These are phyloP conservation scores for Globisporangium apiculatum DNA, from an alignment of 352 stramenopile species.

Conservation along the genomic window DNA sequence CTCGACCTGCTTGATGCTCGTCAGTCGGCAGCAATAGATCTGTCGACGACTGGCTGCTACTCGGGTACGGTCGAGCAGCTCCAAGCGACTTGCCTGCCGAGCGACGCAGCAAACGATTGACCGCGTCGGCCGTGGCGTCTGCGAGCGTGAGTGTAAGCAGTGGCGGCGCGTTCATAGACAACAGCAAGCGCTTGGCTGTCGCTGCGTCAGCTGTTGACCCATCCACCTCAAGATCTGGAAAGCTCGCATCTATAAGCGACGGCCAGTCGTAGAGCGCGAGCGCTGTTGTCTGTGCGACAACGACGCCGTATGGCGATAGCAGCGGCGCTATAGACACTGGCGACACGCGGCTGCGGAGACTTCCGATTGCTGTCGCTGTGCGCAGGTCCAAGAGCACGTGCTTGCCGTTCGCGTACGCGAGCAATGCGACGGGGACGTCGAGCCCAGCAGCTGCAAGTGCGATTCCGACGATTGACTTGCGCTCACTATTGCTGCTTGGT, in stretches of 20 bases:
- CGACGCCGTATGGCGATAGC: background rate
- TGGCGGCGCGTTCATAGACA: background rate
- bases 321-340: background rate
- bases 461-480: constrained; percentile 5
- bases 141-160: background rate
- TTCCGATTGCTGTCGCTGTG: constrained; percentile 32
- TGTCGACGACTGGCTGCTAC: background rate
- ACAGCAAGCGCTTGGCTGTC: constrained; percentile 25
- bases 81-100: constrained; percentile 1
- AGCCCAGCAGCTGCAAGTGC: constrained; percentile 10
- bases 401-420: constrained; percentile 42
- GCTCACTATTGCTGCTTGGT: background rate
- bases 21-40: background rate
- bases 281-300: constrained; percentile 4
- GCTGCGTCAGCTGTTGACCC: constrained; percentile 8
- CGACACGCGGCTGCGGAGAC: constrained; percentile 15
- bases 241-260: constrained; percentile 28
- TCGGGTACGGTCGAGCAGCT: background rate
- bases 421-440: constrained; percentile 29
- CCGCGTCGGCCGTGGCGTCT: background rate
- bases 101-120: constrained; percentile 11
- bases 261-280: constrained; percentile 33
- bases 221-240: constrained; percentile 20
- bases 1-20: constrained; percentile 2
- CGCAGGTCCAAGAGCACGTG: constrained; percentile 40